Evolutionary conservation across 163 green algal genomes (phyloP).

Genomic region (Volvox carteri): DNA sequence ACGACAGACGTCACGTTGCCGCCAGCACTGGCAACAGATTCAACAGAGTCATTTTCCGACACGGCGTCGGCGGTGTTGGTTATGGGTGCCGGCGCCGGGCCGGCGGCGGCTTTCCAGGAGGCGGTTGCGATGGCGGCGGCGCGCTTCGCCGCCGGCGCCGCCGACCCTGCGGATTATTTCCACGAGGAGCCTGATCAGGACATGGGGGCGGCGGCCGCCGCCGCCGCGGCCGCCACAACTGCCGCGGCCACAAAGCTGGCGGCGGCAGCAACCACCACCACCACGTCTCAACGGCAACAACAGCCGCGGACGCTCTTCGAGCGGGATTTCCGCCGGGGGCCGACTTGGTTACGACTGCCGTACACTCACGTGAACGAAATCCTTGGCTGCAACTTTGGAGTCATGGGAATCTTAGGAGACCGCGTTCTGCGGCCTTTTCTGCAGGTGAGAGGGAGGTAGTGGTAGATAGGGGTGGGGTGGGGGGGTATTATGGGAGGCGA

Average conservation of each 20-base stretch:
- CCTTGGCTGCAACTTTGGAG: constrained; percentile 77
- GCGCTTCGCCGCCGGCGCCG: constrained; percentile 37
- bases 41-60: background rate
- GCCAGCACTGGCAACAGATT: background rate
- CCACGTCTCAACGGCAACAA: background rate
- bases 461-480: too few species aligned
- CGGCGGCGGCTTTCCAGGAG: constrained; percentile 40
- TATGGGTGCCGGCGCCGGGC: constrained; percentile 25
- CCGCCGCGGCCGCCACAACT: too few species aligned
- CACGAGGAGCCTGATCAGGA: constrained; percentile 17
- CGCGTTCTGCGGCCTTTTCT: constrained; percentile 79
- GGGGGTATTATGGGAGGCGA: too few species aligned
- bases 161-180: constrained; percentile 47
- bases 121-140: constrained; percentile 41
- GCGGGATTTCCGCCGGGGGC: constrained; percentile 21
- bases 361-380: constrained; percentile 56
- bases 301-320: constrained; percentile 15
- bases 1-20: background rate
- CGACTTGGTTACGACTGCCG: constrained; percentile 30
- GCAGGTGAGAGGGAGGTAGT: constrained; percentile 53
- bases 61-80: background rate
- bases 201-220: background rate
- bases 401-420: constrained; percentile 81
- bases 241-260: background rate
- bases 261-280: background rate